Base-by-base conservation (phyloP, 2,329 filamentous ascomycete species). In the Didymosphaeria variabile region DNA sequence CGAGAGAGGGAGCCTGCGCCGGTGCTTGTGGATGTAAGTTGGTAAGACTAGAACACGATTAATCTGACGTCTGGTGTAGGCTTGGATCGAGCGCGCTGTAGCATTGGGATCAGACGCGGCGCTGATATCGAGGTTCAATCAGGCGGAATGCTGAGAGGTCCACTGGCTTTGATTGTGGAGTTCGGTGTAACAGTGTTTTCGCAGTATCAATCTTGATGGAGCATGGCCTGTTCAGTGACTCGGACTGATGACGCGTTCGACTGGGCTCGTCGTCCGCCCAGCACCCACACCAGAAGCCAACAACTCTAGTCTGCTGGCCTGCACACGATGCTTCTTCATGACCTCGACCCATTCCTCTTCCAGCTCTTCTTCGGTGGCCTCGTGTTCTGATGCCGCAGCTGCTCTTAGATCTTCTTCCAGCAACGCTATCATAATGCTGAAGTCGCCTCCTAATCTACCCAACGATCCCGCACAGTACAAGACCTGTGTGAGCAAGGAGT, bases 401-500 rank as follows among this genome's bases (percentile, higher is more conserved):
- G 61, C 67, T 2, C 67, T 54, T 29, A 77, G 50, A 32, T 77
- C 75, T 57, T 85, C 86, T 36, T 82, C 82, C 10, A 90, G 71
- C 40, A 88, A 72, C 0, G 93, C 92, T 60, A 98, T 84, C 66
- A 97, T 87, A 82, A 97, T 87, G 58, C 94, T 91, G 79, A 99
- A 99, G 77, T 99, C 95, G 1, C 92, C 94, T 2, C 95, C 95
- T 0, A 98, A 81, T 50, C 95, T 86, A 0, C 94, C 94, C 52
- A 99, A 81, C 79, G 94, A 97, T 49, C 93, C 92, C 0, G 94
- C 94, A 70, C 93, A 97, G 79, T 97, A 98, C 9, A 98, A 81
- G 0, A 97, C 91, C 76, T 98, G 94, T 0, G 94, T 98, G 40
- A 97, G 81, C 57, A 98, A 84, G 72, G 93, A 97, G 74, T 98